Base-by-base conservation (phyloP, 192 early-diverging fungal genomes). In the Coemansia sp. region DNA sequence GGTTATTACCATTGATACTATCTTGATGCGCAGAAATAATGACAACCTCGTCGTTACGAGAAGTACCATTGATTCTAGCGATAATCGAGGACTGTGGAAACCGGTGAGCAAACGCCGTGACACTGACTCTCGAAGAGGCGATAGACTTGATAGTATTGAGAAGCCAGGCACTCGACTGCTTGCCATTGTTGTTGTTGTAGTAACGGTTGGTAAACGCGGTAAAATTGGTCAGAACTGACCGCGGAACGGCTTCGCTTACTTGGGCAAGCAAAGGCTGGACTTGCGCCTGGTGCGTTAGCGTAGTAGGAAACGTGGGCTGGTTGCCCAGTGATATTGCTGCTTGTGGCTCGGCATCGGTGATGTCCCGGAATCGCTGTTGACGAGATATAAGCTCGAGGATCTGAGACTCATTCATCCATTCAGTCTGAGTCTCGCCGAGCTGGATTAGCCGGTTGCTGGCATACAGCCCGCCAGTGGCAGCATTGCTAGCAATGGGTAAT, bases 1-100 rank as follows among this genome's bases (percentile, higher is more conserved):
- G 94, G 34, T 91, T 83, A 82, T 85, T 89, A 72, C 86, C 84
- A 69, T 95, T 95, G 29, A 94, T 83, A 29, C 89, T 90, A 45
- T 96, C 94, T 68, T 93, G 92, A 75, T 97, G 95, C 21, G 94
- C 94, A n/a, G 87, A 87, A 19, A 97, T 68, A 83, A 97, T 85
- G 1, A 94, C 90, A 6, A 88, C 72, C 46, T 89, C 84, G 60
- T 89, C 74, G 1, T 80, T 45, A 4, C 31, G 39, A 5, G 39
- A 14, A 5, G 64, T 44, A 5, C 70, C 70, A 1, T 60, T 38
- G n/a, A 73, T 61, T 3, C 64, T 63, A 0, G 68, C 74, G 17
- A 76, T 70, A 12, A 70, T 50, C 17, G 63, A 62, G 1, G 68
- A 31, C 61, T 76, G 74, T 19, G 74, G 74, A 29, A 76, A 76